Evolutionary conservation across 805 yeast genomes (phyloP), one percentile per base, ranked within the genome.

Genomic region (Scheffersomyces spartinae): DNA sequence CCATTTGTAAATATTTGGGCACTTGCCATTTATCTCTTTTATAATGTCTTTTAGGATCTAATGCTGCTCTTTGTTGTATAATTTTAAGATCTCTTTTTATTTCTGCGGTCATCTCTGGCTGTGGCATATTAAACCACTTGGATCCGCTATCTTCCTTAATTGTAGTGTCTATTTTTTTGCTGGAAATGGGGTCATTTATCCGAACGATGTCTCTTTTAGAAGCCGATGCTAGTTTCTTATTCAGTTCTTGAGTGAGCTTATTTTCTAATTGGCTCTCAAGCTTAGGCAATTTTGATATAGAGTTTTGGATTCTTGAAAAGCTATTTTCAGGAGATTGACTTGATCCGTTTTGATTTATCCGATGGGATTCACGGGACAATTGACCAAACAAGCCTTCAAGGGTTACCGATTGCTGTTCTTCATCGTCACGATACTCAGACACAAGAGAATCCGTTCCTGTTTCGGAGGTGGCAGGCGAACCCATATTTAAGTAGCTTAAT

Each of bases 11-110:
- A 36, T 64, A 71, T 42, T 80, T 82, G 23, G 94, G 88, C 6
- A 66, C 63, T 25, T 63, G 65, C 79, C 85, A 78, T 33, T 74
- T 74, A 31, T 79, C 91, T 48, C 82, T 83, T 53, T 82, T 84
- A 55, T 91, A 91, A 53, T 84, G 95, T 40, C 96, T 70, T 55
- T 91, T 91, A 6, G 96, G 97, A 47, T 91, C 97, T 34, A 91
- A 63, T 7, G 85, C 95, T 29, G 80, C 78, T 52, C 98, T 73
- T 57, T 88, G 82, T 43, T 83, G 76, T 32, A 91, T 61, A 9
- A 91, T 55, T 42, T 73, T 60, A 39, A 91, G 47, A 47, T 91
- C 97, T 31, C 94, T 64, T 43, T 79, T 79, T 12, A 81, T 46
- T 15, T 67, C 64, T 2, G 77, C 72, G 7, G 93, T 80, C 32